Evolutionary conservation across 768 basidiomycete genomes (phyloP).

Genomic region (Dacryopinax primogenitus): DNA sequence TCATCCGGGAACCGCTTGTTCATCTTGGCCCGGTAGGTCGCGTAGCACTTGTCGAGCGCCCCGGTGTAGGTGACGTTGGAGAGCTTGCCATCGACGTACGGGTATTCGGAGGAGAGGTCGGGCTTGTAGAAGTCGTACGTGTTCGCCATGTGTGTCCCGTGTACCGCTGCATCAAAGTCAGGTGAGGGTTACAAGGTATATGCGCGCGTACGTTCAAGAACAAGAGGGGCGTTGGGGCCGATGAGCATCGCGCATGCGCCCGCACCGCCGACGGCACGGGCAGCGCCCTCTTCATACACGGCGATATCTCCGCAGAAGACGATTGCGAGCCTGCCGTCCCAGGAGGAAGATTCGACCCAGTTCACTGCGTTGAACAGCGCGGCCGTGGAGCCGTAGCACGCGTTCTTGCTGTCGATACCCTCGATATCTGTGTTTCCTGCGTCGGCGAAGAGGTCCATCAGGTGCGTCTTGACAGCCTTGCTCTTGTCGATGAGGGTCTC

Average conservation of each 20-base stretch:
- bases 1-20: constrained; percentile 33
- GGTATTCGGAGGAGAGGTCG: constrained; percentile 85
- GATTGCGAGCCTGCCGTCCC: constrained; percentile 96
- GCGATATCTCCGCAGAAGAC: constrained; percentile 96
- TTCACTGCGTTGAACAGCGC: constrained; percentile 98
- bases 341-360: constrained; percentile 91
- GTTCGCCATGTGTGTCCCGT: constrained; percentile 95
- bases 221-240: constrained; percentile 89
- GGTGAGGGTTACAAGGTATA: not conserved
- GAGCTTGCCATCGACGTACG: constrained; percentile 92
- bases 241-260: constrained; percentile 91
- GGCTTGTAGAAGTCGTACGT: constrained; percentile 99
- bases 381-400: constrained; percentile 97
- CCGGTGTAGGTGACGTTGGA: constrained; percentile 91
- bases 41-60: constrained; percentile 83
- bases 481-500: constrained; percentile 99
- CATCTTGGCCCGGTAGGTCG: constrained; percentile 68
- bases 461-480: constrained; percentile 92
- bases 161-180: constrained; percentile 53
- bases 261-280: constrained; percentile 92
- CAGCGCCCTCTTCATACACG: constrained; percentile 90
- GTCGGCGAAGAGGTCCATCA: constrained; percentile 94
- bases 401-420: constrained; percentile 98
- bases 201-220: constrained; percentile 73
- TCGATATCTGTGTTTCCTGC: constrained; percentile 94